Conservation (phyloP, 2,329 filamentous ascomycete species). For the Sporothrix pseudoabietina region DNA sequence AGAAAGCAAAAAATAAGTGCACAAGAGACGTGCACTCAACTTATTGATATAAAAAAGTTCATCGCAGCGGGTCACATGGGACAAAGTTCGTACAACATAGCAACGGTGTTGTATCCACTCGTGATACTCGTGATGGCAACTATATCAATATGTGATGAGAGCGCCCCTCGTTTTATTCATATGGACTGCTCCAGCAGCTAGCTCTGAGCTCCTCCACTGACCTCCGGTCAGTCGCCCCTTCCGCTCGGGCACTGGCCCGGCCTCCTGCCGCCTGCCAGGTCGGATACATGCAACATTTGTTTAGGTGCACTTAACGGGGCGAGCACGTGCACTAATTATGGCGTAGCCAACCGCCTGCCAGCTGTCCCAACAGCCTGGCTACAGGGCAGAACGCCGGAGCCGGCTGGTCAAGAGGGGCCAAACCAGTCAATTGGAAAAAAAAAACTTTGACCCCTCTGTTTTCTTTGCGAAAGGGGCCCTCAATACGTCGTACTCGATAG, state of each 20-base stretch:
- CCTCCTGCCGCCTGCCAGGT: background rate
- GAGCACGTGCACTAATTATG: background rate
- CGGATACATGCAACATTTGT: background rate
- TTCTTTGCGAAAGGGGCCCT: background rate
- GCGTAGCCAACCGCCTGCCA: background rate
- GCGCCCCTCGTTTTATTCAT: no score
- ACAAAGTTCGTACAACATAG: background rate
- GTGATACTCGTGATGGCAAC: background rate
- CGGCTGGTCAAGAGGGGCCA: constrained; percentile 18
- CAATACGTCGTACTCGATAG: background rate
- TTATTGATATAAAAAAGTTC: no score
- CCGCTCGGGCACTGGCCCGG: background rate
- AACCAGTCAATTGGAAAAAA: constrained; percentile 14
- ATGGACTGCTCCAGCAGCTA: no score
- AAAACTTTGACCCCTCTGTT: constrained; percentile 16
- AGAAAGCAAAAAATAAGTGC: background rate
- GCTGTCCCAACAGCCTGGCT: background rate
- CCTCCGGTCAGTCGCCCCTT: background rate
- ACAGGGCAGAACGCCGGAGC: constrained; percentile 18
- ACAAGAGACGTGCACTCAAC: no score
- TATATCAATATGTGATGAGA: no score
- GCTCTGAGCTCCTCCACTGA: background rate
- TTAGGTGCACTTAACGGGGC: background rate
- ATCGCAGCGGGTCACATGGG: background rate
- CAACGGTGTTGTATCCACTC: background rate